Conservation (phyloP, 2,329 filamentous ascomycete genomes). For the Chrysoporthe cubensis region DNA sequence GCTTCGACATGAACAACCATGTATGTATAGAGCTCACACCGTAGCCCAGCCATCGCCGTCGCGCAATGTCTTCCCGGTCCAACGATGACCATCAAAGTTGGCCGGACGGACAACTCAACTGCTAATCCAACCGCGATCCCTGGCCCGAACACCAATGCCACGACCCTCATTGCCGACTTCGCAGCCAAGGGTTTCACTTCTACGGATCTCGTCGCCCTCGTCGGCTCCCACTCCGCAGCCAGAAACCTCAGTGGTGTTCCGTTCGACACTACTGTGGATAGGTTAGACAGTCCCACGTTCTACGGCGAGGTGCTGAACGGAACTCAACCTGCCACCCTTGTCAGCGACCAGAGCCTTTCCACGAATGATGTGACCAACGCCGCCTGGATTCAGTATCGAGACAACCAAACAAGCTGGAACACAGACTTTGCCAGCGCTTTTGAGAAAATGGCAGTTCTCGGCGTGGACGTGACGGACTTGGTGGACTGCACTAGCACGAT, state of each 20-base stretch:
- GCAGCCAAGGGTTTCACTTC: constrained; percentile 34
- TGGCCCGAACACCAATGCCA: constrained; percentile 29
- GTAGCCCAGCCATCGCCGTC: constrained; percentile 32
- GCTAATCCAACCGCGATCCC: constrained; percentile 34
- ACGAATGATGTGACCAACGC: constrained; percentile 32
- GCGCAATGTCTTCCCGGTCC: constrained; percentile 33
- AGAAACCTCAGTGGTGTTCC: constrained; percentile 32
- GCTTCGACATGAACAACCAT: neutral
- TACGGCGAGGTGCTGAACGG: constrained; percentile 35
- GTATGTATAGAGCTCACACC: neutral
- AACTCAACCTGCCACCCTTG: constrained; percentile 31
- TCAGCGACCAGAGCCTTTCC: constrained; percentile 33
- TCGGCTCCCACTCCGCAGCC: constrained; percentile 35
- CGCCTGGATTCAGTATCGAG: constrained; percentile 33
- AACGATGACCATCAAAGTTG: constrained; percentile 33
- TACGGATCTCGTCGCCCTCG: constrained; percentile 34
- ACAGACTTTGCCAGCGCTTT: constrained; percentile 36
- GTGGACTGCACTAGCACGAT: constrained; percentile 34
- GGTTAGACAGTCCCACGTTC: constrained; percentile 32
- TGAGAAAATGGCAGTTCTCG: constrained; percentile 35
- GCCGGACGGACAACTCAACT: constrained; percentile 33
- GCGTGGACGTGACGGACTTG: constrained; percentile 33
- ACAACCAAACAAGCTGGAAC: constrained; percentile 31
- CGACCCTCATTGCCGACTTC: constrained; percentile 31
- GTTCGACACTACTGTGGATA: constrained; percentile 33